Percentiles rank a stretch among this genome's conserved stretches.
Evolutionary conservation across 768 basidiomycete genomes (phyloP).

Genomic region (Lactifluus hygrophoroides): DNA sequence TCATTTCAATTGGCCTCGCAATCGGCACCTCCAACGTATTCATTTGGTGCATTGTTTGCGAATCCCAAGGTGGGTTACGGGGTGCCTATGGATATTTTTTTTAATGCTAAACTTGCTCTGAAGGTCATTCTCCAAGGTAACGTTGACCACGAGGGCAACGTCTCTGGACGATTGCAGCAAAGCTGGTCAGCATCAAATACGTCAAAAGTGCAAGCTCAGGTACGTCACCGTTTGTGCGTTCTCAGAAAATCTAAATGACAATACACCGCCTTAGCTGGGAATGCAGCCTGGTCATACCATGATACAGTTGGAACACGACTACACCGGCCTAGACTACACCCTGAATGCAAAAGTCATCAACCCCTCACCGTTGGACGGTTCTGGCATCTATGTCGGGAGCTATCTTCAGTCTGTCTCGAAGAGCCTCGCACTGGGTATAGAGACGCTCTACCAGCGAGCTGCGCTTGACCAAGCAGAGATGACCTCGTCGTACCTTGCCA

Average conservation of each 20-base stretch:
- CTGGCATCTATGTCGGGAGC: constrained; percentile 87
- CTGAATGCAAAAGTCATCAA: constrained; percentile 85
- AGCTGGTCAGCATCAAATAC: constrained; percentile 73
- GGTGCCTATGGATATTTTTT: constrained; percentile 4
- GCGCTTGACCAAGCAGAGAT: constrained; percentile 63
- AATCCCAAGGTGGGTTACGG: constrained; percentile 55
- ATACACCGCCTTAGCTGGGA: constrained; percentile 49
- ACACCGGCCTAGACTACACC: constrained; percentile 79
- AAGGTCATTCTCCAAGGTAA: constrained; percentile 93
- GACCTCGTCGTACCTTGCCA: constrained; percentile 70
- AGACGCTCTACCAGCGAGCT: constrained; percentile 76
- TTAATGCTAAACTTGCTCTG: not conserved
- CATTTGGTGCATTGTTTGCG: constrained; percentile 89
- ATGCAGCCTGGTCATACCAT: constrained; percentile 75
- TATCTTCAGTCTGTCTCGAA: constrained; percentile 91
- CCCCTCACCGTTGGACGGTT: constrained; percentile 77
- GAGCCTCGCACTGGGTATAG: constrained; percentile 81
- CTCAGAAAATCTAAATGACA: constrained; percentile 2
- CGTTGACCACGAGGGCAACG: constrained; percentile 87
- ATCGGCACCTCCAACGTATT: constrained; percentile 78
- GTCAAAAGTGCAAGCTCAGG: constrained; percentile 85
- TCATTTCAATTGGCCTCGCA: constrained; percentile 88
- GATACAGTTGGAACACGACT: constrained; percentile 92
- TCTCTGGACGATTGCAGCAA: constrained; percentile 83
- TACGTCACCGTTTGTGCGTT: constrained; percentile 30